A percentile compares a stretch with the other conserved stretches of the same genome.
Evolutionary conservation across 2,329 filamentous ascomycete genomes (phyloP).

Genomic region (Pseudogymnoascus sp.): DNA sequence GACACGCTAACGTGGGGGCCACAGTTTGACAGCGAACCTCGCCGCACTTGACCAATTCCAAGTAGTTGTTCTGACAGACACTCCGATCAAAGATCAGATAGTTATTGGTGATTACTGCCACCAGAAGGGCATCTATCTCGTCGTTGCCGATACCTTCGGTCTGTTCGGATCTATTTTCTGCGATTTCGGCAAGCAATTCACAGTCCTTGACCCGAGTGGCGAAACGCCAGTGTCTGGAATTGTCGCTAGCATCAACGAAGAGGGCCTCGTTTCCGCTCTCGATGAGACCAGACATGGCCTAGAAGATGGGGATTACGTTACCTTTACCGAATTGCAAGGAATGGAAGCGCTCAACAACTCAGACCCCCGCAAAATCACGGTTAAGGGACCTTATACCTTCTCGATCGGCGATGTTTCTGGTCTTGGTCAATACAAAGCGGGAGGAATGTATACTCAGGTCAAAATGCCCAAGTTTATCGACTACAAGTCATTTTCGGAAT

Average conservation of each 20-base stretch:
- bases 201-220: constrained; percentile 79
- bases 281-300: constrained; percentile 93
- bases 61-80: constrained; percentile 82
- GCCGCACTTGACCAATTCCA: constrained; percentile 84
- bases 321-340: constrained; percentile 85
- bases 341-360: constrained; percentile 81
- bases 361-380: constrained; percentile 81
- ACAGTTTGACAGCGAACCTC: constrained; percentile 66
- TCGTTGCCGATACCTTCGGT: constrained; percentile 82
- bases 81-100: constrained; percentile 71
- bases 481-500: constrained; percentile 72
- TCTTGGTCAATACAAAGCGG: constrained; percentile 77
- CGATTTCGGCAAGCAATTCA: constrained; percentile 93
- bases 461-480: constrained; percentile 95
- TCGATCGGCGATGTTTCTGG: constrained; percentile 89
- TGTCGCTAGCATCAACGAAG: constrained; percentile 79
- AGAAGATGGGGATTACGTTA: constrained; percentile 93
- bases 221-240: constrained; percentile 85
- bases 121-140: constrained; percentile 82
- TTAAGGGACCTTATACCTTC: constrained; percentile 96
- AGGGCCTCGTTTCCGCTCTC: constrained; percentile 82
- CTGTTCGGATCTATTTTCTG: constrained; percentile 95
- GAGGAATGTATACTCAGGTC: constrained; percentile 88
- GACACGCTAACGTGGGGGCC: constrained; percentile 21
- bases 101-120: constrained; percentile 89